Conservation (phyloP, 257 asterid genomes). For the Plantago ovata region DNA sequence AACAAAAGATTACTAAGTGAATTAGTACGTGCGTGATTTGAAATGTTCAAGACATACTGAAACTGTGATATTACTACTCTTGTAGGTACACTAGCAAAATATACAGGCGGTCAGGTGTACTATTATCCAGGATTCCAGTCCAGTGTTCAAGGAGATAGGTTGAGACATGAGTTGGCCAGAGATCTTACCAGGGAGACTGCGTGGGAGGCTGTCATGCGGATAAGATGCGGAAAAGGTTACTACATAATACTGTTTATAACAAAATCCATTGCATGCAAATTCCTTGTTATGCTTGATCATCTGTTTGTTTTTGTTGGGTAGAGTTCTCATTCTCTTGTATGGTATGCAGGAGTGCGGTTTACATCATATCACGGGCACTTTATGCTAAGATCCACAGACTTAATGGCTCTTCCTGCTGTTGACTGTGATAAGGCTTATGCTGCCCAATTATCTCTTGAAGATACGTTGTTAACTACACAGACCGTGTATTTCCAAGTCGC, state of each 20-base stretch:
- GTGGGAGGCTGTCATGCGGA: conserved; percentile 98
- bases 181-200: conserved; percentile 98
- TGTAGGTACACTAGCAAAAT: conserved; percentile 90
- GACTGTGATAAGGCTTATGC: conserved; percentile 99
- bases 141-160: conserved; percentile 61
- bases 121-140: conserved; percentile 83
- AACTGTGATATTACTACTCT: conserved; percentile 20
- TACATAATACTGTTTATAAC: conserved; percentile 6
- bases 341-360: conserved; percentile 83
- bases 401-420: conserved; percentile 94
- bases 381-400: conserved; percentile 95
- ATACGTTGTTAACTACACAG: conserved; percentile 75
- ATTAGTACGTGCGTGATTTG: conserved; percentile 12
- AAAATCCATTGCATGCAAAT: conserved; percentile 14
- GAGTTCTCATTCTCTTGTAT: conserved; percentile 21
- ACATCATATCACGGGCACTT: conserved; percentile 96
- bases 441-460: conserved; percentile 91
- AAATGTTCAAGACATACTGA: conserved; percentile 17
- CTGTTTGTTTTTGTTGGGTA: conserved; percentile 7
- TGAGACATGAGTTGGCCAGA: conserved; percentile 79
- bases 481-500: conserved; percentile 95
- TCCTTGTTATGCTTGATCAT: conserved; percentile 8
- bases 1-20: neutral
- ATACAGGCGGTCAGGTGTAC: conserved; percentile 98
- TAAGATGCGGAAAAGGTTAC: conserved; percentile 98